Evolutionary conservation across 352 stramenopile species (phyloP), one percentile per base, ranked within the genome.

Genomic region (Phytophthora hybrid): DNA sequence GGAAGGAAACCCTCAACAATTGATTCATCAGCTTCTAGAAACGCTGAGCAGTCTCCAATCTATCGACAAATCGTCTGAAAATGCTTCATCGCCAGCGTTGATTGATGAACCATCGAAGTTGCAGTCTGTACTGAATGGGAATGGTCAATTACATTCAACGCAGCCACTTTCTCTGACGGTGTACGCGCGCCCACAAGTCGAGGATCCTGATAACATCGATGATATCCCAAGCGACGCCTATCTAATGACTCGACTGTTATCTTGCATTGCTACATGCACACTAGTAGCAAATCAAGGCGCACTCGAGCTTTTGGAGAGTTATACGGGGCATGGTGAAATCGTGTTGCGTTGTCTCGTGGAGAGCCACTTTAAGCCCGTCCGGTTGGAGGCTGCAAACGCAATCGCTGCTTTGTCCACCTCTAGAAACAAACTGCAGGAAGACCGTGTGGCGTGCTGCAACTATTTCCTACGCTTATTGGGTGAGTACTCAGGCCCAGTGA

Each of bases 401-500:
- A 87, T 90, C 53, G 72, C 73, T 59, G 76, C 78, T 31, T 55
- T 92, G 8, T 80, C 74, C 21, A 84, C 76, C 31, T 79, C 69
- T 31, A 86, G 66, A 75, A 89, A 89, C 67, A 75, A 78, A 18
- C 69, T 71, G 21, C 59, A 79, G 56, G 78, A 81, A 32, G 84
- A 91, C 44, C 82, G 82, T 51, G 61, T 82, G 23, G 73, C 66
- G 16, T 91, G 78, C 59, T 84, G 72, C 54, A 72, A 77, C 44
- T 85, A 81, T 51, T 90, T 84, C n/a, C 58, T 92, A 16, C 66
- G 71, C 21, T 55, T 90, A 46, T 57, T 92, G 21, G 82, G 83
- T n/a, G 77, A 78, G 2, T 92, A 84, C 54, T 74, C 77, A 44
- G 77, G 75, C 2, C 29, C 71, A 49, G 78, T 90, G 21, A 69